Evolutionary conservation across 257 asterid genomes (phyloP), one percentile per base, ranked within the genome.

Genomic region (Scutellaria galericulata): DNA sequence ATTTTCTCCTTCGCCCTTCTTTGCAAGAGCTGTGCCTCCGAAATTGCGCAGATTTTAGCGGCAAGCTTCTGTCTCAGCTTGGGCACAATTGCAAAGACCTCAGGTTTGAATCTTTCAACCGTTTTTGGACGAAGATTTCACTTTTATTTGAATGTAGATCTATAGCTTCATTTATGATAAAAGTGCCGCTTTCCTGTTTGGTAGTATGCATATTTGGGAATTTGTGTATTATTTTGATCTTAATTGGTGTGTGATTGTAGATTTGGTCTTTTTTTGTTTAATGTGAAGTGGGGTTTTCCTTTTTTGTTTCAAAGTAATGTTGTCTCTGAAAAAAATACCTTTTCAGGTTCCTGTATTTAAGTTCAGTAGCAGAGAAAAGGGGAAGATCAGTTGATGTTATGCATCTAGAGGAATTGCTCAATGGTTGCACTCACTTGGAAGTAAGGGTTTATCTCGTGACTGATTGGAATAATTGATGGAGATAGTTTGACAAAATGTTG

Each of bases 361-460:
- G 95, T 84, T 88, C 96, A 9, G 87, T 91, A 58, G 97, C 98
- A 6, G 96, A 88, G 82, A 95, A 84, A 82, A 81, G 92, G 80
- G 96, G 97, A 66, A 84, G 93, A 79, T 80, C 96, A 48, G 74
- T 90, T 74, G 96, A 88, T 78, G 96, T 86, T 63, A 53, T 89
- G 76, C 95, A 95, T 83, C 89, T 95, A 39, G 93, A 91, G 87
- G 96, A 87, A 58, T 83, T 95, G 87, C 95, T 91, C 80, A 79
- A 71, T 67, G 96, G 99, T 83, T 95, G 99, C 87, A 68, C 87
- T 69, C 93, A 84, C 60, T 84, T 91, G 93, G 99, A 95, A 95
- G 99, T 91, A 95, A 89, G 97, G 78, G 71, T 79, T 75, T 79
- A 62, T 68, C 61, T 60, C 13, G 12, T 69, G 45, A 31, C 46